Evolutionary conservation across 257 asterid genomes (phyloP), one percentile per base, ranked within the genome.

Genomic region (Linaria vulgaris): DNA sequence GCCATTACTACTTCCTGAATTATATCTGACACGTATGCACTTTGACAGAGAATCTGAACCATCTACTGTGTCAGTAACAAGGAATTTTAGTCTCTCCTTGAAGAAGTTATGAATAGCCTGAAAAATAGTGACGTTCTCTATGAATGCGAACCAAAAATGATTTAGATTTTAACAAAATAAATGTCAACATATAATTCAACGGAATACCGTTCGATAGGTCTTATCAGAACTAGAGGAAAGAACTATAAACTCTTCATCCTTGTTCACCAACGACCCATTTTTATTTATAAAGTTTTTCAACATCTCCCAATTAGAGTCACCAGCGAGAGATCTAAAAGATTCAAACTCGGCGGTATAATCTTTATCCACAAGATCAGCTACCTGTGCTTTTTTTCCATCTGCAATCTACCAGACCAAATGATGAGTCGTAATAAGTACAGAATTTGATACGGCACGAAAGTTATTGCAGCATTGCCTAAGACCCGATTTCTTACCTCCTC

Each of bases 101-200:
- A 92, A 89, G 81, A 89, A 89, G 78, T 85, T 87, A 71, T 92
- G 99, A 69, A 92, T 64, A 50, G 85, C 95, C 98, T 92, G 88
- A 68, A 85, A 85, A 66, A 31, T 44, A 77, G 30, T 38, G 56
- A 59, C 31, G 58, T 47, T 51, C 31, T 13, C 31, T 50, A 63
- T 77, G 63, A 81, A 47, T 51, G 64, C 21, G n/a, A 45, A 64
- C n/a, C 34, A 43, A 56, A 68, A 31, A 38, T 13, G 38, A 30
- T 44, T 22, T 31, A 47, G 71, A 68, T 39, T 51, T 13, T 57
- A 51, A 65, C 2, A 48, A n/a, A 49, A 59, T 30, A 46, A 63
- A 25, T 69, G 4, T 53, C 45, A 30, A 31, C 52, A 53, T 25
- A 70, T 25, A 70, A 69, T 50, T 38, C 65, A 50, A 58, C 34